Base-by-base conservation (phyloP, 164 flowering plant species). In the Nymphaea colorata region DNA sequence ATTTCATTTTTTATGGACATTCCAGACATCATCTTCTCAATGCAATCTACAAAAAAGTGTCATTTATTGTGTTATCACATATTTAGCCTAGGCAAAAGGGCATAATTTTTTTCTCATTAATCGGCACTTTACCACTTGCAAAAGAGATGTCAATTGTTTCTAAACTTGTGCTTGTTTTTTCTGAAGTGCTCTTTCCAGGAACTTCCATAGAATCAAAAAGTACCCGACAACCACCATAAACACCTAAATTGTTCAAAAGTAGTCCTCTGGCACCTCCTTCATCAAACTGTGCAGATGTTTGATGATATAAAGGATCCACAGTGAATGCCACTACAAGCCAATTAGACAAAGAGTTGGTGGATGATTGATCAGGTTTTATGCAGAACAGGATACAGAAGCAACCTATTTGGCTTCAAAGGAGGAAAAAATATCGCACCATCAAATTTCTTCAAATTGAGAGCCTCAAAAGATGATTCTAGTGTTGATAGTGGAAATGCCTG, bases 191-290 rank as follows among this genome's bases (percentile, higher is more conserved):
- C 77, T 83, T 90, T 76, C 89, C 98, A 36, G 98, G 99, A 43
- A 79, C 77, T 82, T 95, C 99, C 64, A 69, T 64, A 47, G 99
- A 95, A 83, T 95, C 98, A 80, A 95, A 95, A 61, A 95, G 86
- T 66, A 95, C 89, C 17, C 87, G 81, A 77, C 99, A 91, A 18
- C 80, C 86, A 67, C 85, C 94, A 81, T 87, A 90, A n/a, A 95
- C 87, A 72, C 99, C 98, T 70, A 95, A 96, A 78, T 84, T 95
- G 76, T 88, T 90, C 85, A 95, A 70, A 64, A 95, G 77, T 44
- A 95, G 87, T 74, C 99, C 99, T 79, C 83, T 95, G 2, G 96
- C 96, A 63, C 99, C 98, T 68, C 99, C 99, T 87, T 95, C 99
- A 80, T 95, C 99, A 81, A 91, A 88, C 68, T 91, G 96, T 43